phyloP scores from a whole-genome alignment of 768 basidiomycete species.

The Trametes coccinea region DNA sequence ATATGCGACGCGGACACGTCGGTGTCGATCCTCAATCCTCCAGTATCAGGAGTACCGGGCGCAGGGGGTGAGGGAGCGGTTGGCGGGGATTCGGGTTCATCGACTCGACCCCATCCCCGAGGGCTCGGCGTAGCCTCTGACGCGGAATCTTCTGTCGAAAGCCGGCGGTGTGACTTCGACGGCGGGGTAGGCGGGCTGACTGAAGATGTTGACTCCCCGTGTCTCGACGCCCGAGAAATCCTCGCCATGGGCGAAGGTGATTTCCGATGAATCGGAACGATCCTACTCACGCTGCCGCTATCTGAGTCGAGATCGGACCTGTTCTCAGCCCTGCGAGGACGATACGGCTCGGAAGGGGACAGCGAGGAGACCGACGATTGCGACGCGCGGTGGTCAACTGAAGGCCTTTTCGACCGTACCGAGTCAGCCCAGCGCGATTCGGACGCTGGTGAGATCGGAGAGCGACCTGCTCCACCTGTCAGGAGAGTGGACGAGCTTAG shows the following conservation, averaged over 20 bases:
- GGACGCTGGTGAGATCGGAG: slow-evolving; percentile 22
- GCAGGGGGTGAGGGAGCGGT: slow-evolving; percentile 41
- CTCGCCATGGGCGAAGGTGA: slow-evolving; percentile 75
- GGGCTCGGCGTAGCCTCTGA: slow-evolving; percentile 16
- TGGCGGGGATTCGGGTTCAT: slow-evolving; percentile 41
- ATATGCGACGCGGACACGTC: slow-evolving; percentile 31
- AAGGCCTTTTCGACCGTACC: slow-evolving; percentile 25
- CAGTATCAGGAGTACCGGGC: slow-evolving; percentile 40
- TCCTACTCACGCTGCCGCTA: slow-evolving; percentile 45
- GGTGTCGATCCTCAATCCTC: slow-evolving; percentile 17
- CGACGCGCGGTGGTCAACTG: slow-evolving; percentile 49
- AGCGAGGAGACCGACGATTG: slow-evolving; percentile 66
- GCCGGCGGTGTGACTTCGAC: slow-evolving; percentile 17
- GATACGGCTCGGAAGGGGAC: slow-evolving; percentile 54
- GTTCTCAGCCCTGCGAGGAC: slow-evolving; percentile 35
- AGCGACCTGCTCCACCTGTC: slow-evolving; percentile 24
- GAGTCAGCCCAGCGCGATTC: slow-evolving; percentile 24
- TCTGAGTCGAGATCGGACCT: slow-evolving; percentile 63
- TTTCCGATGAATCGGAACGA: slow-evolving; percentile 63
- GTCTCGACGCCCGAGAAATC: slow-evolving; percentile 37
- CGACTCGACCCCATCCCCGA: slow-evolving; percentile 36
- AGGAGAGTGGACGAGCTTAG: slow-evolving; percentile 47
- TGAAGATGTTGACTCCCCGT: slow-evolving; percentile 41
- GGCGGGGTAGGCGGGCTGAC: slow-evolving; percentile 37
- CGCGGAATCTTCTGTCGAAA: slow-evolving; percentile 20